phyloP scores from a whole-genome alignment of 345 rosid genomes.

The Orychophragmus violaceus region DNA sequence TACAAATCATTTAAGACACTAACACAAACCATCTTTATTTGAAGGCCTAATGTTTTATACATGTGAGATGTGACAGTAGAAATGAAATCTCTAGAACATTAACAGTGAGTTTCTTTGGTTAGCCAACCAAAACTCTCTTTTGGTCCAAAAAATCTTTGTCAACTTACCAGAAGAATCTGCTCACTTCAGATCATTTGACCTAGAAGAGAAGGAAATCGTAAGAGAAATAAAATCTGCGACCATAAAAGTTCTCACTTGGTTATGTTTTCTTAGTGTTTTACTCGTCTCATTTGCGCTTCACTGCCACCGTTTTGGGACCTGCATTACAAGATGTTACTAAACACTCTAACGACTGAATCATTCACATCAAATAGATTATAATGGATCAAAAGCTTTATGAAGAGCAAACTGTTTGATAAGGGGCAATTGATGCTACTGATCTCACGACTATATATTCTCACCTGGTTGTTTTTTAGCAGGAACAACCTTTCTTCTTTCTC shows the following conservation, averaged over 20 bases:
- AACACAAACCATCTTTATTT: not conserved
- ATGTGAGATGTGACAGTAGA: not conserved
- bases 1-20: not conserved
- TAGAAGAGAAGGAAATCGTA: not conserved
- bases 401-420: not conserved
- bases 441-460: slow-evolving; percentile 7
- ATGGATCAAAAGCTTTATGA: not conserved
- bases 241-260: not conserved
- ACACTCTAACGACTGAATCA: not conserved
- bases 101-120: not conserved
- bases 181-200: not conserved
- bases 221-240: not conserved
- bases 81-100: not conserved
- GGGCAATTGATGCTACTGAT: not conserved
- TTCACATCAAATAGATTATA: not conserved
- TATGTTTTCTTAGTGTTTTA: not conserved
- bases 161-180: not conserved
- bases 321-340: slow-evolving; percentile 13
- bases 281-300: slow-evolving; percentile 20
- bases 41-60: not conserved
- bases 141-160: not conserved
- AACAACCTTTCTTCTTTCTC: slow-evolving; percentile 24
- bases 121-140: not conserved
- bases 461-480: slow-evolving; percentile 26
- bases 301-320: slow-evolving; percentile 12